These are phyloP conservation scores for Hirsutella rhossiliensis DNA, from an alignment of 2,329 filamentous ascomycete species.

Conservation along the genomic window DNA sequence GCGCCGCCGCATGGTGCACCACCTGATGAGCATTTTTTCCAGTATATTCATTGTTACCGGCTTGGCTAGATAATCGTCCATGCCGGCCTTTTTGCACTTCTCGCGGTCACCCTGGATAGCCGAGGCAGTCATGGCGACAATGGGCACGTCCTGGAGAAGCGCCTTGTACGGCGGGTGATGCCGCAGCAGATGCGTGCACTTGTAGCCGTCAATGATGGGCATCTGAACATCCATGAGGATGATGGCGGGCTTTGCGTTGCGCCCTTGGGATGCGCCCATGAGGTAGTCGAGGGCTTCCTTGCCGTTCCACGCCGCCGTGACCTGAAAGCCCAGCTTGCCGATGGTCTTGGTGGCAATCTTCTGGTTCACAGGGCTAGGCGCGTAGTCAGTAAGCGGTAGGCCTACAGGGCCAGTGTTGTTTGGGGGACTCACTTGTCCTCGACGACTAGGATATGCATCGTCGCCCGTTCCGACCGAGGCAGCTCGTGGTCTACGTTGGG, in stretches of 20 bases:
- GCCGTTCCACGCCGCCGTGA: constrained; percentile 64
- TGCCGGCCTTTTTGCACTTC: constrained; percentile 60
- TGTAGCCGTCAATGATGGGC: constrained; percentile 67
- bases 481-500: constrained; percentile 34
- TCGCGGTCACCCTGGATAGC: constrained; percentile 67
- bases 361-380: constrained; percentile 49
- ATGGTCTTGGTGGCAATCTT: constrained; percentile 69
- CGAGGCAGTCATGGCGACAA: constrained; percentile 72
- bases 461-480: constrained; percentile 43
- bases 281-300: constrained; percentile 69
- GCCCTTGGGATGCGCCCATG: constrained; percentile 35
- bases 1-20: constrained; percentile 33
- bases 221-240: constrained; percentile 73
- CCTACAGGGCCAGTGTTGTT: not conserved
- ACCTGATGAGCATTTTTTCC: constrained; percentile 60
- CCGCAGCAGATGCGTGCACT: constrained; percentile 60
- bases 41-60: constrained; percentile 57
- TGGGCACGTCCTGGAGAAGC: constrained; percentile 51
- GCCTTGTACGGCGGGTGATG: constrained; percentile 53
- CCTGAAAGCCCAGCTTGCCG: constrained; percentile 58
- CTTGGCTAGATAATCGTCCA: constrained; percentile 67
- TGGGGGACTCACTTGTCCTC: constrained; percentile 58
- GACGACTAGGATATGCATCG: constrained; percentile 61
- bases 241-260: constrained; percentile 51
- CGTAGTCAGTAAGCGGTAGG: not conserved